Percentiles rank a stretch among this genome's conserved stretches.
Conservation (phyloP, 768 basidiomycete genomes). For the Pleurotus pulmonarius region DNA sequence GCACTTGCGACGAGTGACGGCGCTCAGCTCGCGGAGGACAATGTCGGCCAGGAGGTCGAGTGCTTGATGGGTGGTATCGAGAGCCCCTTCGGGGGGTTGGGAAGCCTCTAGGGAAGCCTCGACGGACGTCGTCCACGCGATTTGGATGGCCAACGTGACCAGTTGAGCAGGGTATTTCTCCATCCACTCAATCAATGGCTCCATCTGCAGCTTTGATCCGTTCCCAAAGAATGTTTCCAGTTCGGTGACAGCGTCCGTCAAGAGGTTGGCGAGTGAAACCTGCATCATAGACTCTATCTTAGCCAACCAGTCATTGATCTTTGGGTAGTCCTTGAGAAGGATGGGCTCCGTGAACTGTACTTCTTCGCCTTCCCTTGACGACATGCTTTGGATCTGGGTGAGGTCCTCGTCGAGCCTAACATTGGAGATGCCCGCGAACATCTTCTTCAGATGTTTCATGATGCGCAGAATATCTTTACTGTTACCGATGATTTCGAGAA, state of each 20-base stretch:
- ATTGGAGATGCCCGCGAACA: slow-evolving; percentile 98
- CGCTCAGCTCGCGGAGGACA: slow-evolving; percentile 83
- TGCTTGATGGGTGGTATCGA: slow-evolving; percentile 74
- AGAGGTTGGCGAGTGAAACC: slow-evolving; percentile 76
- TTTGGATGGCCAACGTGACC: slow-evolving; percentile 92
- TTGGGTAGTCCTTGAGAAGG: slow-evolving; percentile 86
- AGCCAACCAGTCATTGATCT: slow-evolving; percentile 98
- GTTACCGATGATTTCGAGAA: slow-evolving; percentile 98
- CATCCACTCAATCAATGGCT: slow-evolving; percentile 85
- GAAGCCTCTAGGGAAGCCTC: slow-evolving; percentile 63
- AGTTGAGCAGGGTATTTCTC: slow-evolving; percentile 94
- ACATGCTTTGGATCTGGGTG: slow-evolving; percentile 88
- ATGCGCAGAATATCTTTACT: slow-evolving; percentile 97
- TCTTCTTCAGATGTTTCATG: slow-evolving; percentile 99
- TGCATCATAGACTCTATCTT: slow-evolving; percentile 93
- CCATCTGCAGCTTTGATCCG: slow-evolving; percentile 52
- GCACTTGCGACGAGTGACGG: slow-evolving; percentile 95
- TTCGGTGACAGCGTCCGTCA: slow-evolving; percentile 77
- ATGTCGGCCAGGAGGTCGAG: slow-evolving; percentile 96
- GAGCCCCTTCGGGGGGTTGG: slow-evolving; percentile 55
- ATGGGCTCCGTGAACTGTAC: slow-evolving; percentile 83
- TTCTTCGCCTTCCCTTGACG: slow-evolving; percentile 94
- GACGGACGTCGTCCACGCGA: slow-evolving; percentile 88
- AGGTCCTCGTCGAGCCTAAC: slow-evolving; percentile 84
- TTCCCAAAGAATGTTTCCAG: slow-evolving; percentile 78